Percentiles rank a stretch among this genome's conserved stretches.
Evolutionary conservation across 306 rosid genomes (phyloP).

Genomic region (Malus orientalis): DNA sequence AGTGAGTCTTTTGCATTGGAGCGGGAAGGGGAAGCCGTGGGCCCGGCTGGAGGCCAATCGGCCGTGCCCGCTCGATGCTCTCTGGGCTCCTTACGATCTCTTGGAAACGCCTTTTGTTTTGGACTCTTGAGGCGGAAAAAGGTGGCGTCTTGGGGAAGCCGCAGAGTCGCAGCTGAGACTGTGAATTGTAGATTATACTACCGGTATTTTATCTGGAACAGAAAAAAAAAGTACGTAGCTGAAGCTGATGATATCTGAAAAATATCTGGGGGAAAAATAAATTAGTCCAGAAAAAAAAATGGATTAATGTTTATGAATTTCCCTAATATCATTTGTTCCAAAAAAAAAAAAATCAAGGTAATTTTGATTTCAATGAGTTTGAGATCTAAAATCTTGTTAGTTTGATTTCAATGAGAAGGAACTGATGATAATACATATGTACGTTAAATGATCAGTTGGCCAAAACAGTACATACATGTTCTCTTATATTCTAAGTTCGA

Average conservation of each 20-base stretch:
- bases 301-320: constrained; percentile 8
- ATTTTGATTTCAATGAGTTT: not conserved
- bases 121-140: constrained; percentile 39
- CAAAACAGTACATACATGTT: no score
- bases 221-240: not conserved
- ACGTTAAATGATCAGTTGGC: not conserved
- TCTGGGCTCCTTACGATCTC: constrained; percentile 92
- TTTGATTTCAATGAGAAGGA: no score
- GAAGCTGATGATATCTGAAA: not conserved
- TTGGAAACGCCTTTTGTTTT: constrained; percentile 62
- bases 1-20: constrained; percentile 88
- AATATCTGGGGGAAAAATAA: not conserved
- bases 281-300: not conserved
- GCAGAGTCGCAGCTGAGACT: not conserved
- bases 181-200: not conserved
- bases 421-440: not conserved
- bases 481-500: no score
- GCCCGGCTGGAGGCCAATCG: constrained; percentile 75
- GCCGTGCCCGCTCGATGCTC: constrained; percentile 82
- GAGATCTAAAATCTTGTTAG: no score
- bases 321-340: no score
- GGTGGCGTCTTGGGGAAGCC: not conserved
- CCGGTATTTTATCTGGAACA: not conserved
- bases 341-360: not conserved
- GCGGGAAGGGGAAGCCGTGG: constrained; percentile 97